Evolutionary conservation across 352 stramenopile species (phyloP), one percentile per base, ranked within the genome.

Genomic region (Phytopythium helicoides): DNA sequence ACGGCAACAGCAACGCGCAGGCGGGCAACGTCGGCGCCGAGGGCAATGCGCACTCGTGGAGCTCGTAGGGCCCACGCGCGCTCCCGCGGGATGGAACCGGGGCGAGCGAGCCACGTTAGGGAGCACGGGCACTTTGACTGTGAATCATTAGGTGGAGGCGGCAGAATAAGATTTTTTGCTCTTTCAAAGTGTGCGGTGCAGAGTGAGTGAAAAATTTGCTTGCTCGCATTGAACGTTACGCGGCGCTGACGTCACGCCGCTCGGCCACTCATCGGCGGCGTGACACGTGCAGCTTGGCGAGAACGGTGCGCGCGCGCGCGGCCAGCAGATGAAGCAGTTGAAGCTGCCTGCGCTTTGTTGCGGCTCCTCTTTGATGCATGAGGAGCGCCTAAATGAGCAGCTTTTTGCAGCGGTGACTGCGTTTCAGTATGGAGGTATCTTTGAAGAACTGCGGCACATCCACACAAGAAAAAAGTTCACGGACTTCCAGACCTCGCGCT

Each of bases 21-120:
- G 62, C 58, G 25, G 63, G 65, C 40, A 87, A 72, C 49, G 62
- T 54, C 42, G 52, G 54, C 45, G 84, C 60, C 45, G 81, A 87
- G 42, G 56, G 67, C 59, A 74, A 72, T 65, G 52, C 75, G 36
- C 76, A 82, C 60, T 76, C 79, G 60, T 92, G 71, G 80, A 92
- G 74, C 79, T 92, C 85, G 45, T 94, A 92, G 47, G 52, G 52
- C 19, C 11, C 33, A 47, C 50, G 55, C 35, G 31, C 23, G 33
- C 31, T 54, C 28, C 51, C 31, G 66, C 41, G 58, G 45, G 45
- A 51, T 51, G 38, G 45, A 51, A 51, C 45, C 45, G 45, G 23
- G 41, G 22, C 23, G 41, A 36, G 22, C 33, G 41, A 28, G 26
- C 11, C 45, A 51, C 28, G 45, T 39, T 41, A 51, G 45, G 15